Conservation (phyloP, 495 filamentous ascomycete genomes). For the Choiromyces venosus region DNA sequence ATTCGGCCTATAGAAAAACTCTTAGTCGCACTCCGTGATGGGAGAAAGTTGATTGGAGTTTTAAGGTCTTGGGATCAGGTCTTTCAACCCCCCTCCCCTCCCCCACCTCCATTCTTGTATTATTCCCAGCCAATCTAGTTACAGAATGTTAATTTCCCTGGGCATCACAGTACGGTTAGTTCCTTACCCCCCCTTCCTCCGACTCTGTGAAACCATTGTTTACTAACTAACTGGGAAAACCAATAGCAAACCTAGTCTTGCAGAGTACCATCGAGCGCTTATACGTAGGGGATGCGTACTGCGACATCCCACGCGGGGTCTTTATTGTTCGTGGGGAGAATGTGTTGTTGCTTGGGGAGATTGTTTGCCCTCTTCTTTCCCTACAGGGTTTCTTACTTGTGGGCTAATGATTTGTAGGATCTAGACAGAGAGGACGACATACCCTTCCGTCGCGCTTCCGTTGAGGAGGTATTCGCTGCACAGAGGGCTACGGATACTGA, state of each 20-base stretch:
- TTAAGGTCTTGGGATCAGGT: slow-evolving; percentile 97
- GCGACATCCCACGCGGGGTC: slow-evolving; percentile 72
- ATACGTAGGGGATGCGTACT: slow-evolving; percentile 67
- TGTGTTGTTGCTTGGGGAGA: slow-evolving; percentile 83
- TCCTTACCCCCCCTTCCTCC: background rate
- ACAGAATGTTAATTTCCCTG: slow-evolving; percentile 5
- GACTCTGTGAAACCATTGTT: background rate
- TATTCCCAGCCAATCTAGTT: background rate
- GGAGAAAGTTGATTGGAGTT: slow-evolving; percentile 86
- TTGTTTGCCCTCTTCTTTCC: slow-evolving; percentile 51
- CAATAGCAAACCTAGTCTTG: slow-evolving; percentile 81
- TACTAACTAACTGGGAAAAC: background rate
- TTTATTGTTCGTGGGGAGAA: slow-evolving; percentile 93
- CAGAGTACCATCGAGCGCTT: slow-evolving; percentile 85
- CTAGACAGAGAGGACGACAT: slow-evolving; percentile 89
- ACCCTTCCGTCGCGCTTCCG: slow-evolving; percentile 61
- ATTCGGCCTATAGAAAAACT: slow-evolving; percentile 69
- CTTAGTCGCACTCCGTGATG: slow-evolving; percentile 80
- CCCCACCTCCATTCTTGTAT: slow-evolving; percentile 2
- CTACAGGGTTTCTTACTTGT: background rate
- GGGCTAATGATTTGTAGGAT: slow-evolving; percentile 52
- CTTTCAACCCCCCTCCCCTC: slow-evolving; percentile 40
- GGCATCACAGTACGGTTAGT: slow-evolving; percentile 33
- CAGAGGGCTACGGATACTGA: slow-evolving; percentile 63
- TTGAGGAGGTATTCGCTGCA: slow-evolving; percentile 63